phyloP scores from a whole-genome alignment of 768 basidiomycete species.

The Ramaria sp. region DNA sequence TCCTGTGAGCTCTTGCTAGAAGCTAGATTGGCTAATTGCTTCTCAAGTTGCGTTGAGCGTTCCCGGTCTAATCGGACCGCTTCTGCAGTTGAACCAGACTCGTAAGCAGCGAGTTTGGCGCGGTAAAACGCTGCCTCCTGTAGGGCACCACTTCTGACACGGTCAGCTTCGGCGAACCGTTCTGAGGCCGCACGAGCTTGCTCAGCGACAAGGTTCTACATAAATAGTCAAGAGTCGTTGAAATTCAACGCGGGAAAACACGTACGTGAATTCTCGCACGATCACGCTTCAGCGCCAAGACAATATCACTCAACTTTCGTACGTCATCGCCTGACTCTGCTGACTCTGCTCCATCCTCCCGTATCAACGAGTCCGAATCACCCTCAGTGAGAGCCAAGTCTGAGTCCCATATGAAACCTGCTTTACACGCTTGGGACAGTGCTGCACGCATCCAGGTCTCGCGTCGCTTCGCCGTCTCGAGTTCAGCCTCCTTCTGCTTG shows the following conservation, averaged over 20 bases:
- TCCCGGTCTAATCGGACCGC: slow-evolving; percentile 65
- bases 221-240: neutral
- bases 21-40: slow-evolving; percentile 49
- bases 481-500: slow-evolving; percentile 71
- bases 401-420: slow-evolving; percentile 61
- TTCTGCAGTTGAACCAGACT: slow-evolving; percentile 57
- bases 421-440: slow-evolving; percentile 58
- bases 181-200: slow-evolving; percentile 74
- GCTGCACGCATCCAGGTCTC: slow-evolving; percentile 83
- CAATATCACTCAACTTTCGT: slow-evolving; percentile 52
- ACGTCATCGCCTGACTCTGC: slow-evolving; percentile 30
- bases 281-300: slow-evolving; percentile 80
- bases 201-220: slow-evolving; percentile 57
- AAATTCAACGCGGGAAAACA: neutral
- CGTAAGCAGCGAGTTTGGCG: slow-evolving; percentile 84
- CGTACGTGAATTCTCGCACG: slow-evolving; percentile 78
- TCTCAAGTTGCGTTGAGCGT: slow-evolving; percentile 65
- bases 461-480: slow-evolving; percentile 65
- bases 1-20: slow-evolving; percentile 57
- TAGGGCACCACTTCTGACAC: slow-evolving; percentile 61
- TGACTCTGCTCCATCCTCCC: slow-evolving; percentile 13
- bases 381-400: slow-evolving; percentile 35
- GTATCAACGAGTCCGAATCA: slow-evolving; percentile 23
- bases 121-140: slow-evolving; percentile 96
- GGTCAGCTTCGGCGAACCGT: slow-evolving; percentile 69